A percentile compares a stretch with the other conserved stretches of the same genome.
phyloP scores from a whole-genome alignment of 495 filamentous ascomycete species.

The Cercophora sp. region DNA sequence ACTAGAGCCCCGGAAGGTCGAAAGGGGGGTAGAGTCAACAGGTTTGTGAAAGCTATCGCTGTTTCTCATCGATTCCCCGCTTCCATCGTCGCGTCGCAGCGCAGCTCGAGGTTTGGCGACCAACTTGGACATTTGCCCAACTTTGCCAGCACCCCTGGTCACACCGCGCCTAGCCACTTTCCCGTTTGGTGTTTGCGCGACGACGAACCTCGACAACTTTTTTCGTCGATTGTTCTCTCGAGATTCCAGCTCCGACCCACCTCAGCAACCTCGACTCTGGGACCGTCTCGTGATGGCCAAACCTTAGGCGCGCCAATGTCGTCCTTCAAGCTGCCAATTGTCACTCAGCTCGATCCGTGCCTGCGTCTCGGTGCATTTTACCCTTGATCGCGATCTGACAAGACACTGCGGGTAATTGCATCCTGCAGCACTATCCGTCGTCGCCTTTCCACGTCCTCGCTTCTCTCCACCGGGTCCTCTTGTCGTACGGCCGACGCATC shows the following conservation, averaged over 20 bases:
- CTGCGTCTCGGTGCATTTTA: neutral
- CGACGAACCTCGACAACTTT: neutral
- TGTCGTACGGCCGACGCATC: constrained; percentile 18
- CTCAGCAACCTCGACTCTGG: neutral
- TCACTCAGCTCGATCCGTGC: neutral
- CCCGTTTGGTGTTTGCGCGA: neutral
- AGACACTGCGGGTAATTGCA: constrained; percentile 21
- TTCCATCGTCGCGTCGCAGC: too few species aligned
- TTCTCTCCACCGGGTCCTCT: constrained; percentile 11
- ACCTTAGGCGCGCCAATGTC: constrained; percentile 6
- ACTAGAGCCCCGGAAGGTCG: too few species aligned
- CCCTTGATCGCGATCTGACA: neutral
- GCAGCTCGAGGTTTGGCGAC: too few species aligned
- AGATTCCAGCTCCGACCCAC: neutral
- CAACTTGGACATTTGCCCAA: too few species aligned
- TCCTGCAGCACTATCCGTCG: constrained; percentile 1
- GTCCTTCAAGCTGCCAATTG: neutral
- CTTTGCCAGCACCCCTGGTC: too few species aligned
- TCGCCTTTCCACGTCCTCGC: constrained; percentile 12
- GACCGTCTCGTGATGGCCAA: constrained; percentile 5
- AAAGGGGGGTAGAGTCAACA: too few species aligned
- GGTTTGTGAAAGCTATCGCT: too few species aligned
- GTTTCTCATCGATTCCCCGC: too few species aligned
- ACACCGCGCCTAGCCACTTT: neutral
- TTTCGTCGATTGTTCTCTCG: neutral